Conservation (phyloP, 176 grass and related monocot species). For the Oryza coarctata region DNA sequence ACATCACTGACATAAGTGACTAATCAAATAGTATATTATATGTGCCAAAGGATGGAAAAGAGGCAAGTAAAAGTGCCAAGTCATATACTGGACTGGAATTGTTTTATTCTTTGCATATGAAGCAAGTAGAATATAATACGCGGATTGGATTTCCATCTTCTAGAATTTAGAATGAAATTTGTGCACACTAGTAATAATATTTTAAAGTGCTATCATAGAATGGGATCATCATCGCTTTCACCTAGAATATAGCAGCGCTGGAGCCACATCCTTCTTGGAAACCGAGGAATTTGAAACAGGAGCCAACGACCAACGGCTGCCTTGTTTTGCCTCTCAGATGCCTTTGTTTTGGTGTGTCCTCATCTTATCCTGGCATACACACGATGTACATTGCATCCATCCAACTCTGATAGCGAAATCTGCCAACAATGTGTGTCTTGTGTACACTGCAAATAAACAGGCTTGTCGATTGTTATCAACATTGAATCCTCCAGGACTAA, state of each 20-base stretch:
- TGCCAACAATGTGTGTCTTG: background rate
- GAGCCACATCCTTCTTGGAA: slow-evolving; percentile 1
- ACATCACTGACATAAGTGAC: background rate
- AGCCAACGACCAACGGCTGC: background rate
- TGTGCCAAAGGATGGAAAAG: background rate
- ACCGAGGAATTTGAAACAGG: background rate
- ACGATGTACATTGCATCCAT: background rate
- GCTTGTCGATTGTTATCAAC: background rate
- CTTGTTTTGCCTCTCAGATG: background rate
- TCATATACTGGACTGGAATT: background rate
- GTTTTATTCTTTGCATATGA: background rate
- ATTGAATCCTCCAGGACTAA: background rate
- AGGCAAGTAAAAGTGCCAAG: background rate
- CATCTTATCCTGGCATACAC: slow-evolving; percentile 30
- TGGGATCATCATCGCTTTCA: slow-evolving; percentile 1
- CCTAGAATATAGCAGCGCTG: background rate
- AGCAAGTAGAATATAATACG: background rate
- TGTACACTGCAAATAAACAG: background rate
- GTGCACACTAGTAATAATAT: background rate
- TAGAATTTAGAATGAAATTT: background rate
- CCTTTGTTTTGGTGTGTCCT: slow-evolving; percentile 17
- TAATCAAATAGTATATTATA: background rate
- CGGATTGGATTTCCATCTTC: background rate
- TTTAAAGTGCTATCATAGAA: background rate
- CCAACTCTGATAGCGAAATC: background rate